Percentiles rank a stretch among this genome's conserved stretches.
Evolutionary conservation across 2,329 filamentous ascomycete species (phyloP).

Genomic region (Lasiodiplodia citricola): DNA sequence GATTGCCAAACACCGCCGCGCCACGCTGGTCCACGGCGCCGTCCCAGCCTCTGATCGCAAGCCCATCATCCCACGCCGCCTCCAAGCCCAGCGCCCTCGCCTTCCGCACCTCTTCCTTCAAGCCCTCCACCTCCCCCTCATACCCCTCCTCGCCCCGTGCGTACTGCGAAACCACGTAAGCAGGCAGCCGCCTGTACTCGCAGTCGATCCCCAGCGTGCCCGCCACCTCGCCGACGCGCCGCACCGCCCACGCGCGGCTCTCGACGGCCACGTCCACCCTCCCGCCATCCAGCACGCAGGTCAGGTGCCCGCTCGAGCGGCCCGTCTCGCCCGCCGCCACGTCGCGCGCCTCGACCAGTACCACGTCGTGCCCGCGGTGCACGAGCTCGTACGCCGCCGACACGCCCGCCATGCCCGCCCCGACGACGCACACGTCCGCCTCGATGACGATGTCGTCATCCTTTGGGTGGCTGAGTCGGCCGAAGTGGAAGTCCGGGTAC

Average conservation of each 20-base stretch:
- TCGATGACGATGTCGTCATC: slow-evolving; percentile 47
- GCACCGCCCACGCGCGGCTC: slow-evolving; percentile 60
- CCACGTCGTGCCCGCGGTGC: slow-evolving; percentile 54
- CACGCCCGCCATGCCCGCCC: slow-evolving; percentile 60
- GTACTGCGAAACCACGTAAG: slow-evolving; percentile 59
- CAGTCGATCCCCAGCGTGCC: slow-evolving; percentile 59
- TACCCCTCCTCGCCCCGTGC: slow-evolving; percentile 49
- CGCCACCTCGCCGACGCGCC: slow-evolving; percentile 57
- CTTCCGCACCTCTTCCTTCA: slow-evolving; percentile 54
- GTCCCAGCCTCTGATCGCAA: slow-evolving; percentile 59
- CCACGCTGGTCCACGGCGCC: slow-evolving; percentile 58
- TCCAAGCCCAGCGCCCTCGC: slow-evolving; percentile 53
- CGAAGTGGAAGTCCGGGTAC: slow-evolving; percentile 49
- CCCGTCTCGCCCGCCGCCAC: slow-evolving; percentile 60
- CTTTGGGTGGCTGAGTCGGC: slow-evolving; percentile 38
- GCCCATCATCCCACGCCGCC: slow-evolving; percentile 49
- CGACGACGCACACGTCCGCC: slow-evolving; percentile 58
- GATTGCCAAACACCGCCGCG: slow-evolving; percentile 53
- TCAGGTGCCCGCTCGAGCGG: slow-evolving; percentile 60
- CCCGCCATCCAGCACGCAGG: slow-evolving; percentile 60
- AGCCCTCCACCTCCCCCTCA: slow-evolving; percentile 51
- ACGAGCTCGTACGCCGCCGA: slow-evolving; percentile 61
- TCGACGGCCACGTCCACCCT: slow-evolving; percentile 51
- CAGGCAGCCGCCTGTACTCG: slow-evolving; percentile 59
- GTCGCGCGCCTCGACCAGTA: slow-evolving; percentile 61